Percentiles rank a stretch among this genome's conserved stretches.
phyloP scores from a whole-genome alignment of 805 yeast genomes.

The Suhomyces canberraensis region DNA sequence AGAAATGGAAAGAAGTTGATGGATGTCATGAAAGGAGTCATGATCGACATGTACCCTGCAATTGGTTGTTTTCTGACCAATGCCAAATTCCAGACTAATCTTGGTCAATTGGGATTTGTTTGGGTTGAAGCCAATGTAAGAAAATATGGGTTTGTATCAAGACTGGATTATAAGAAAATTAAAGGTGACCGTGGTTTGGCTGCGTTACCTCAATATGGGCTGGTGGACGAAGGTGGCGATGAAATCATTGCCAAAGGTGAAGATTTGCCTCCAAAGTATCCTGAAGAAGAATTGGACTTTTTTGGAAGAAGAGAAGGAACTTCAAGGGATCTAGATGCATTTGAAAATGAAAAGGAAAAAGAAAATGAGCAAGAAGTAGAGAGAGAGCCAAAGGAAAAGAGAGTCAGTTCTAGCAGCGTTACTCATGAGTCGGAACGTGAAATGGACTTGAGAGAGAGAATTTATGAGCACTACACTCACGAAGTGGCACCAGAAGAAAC shows the following conservation, averaged over 20 bases:
- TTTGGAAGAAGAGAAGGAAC: constrained; percentile 47
- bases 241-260: constrained; percentile 68
- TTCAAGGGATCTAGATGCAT: constrained; percentile 18
- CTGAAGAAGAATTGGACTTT: constrained; percentile 58
- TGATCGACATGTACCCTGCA: constrained; percentile 51
- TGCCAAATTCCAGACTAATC: constrained; percentile 40
- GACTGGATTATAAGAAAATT: constrained; percentile 36
- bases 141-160: constrained; percentile 54
- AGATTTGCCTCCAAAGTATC: constrained; percentile 68
- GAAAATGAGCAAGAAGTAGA: constrained; percentile 10
- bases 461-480: constrained; percentile 22
- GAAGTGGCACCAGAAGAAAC: neutral
- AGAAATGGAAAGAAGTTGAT: constrained; percentile 53
- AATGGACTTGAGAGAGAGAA: constrained; percentile 32
- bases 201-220: constrained; percentile 35
- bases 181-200: constrained; percentile 39
- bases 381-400: constrained; percentile 6
- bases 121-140: constrained; percentile 52
- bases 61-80: constrained; percentile 48
- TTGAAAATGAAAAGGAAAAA: constrained; percentile 3
- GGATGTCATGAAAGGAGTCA: constrained; percentile 49
- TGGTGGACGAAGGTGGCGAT: constrained; percentile 32
- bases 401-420: constrained; percentile 8
- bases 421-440: constrained; percentile 35
- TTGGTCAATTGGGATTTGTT: constrained; percentile 45